phyloP scores from a whole-genome alignment of 73 alveolate genomes.

The Paramecium pentaurelia region DNA sequence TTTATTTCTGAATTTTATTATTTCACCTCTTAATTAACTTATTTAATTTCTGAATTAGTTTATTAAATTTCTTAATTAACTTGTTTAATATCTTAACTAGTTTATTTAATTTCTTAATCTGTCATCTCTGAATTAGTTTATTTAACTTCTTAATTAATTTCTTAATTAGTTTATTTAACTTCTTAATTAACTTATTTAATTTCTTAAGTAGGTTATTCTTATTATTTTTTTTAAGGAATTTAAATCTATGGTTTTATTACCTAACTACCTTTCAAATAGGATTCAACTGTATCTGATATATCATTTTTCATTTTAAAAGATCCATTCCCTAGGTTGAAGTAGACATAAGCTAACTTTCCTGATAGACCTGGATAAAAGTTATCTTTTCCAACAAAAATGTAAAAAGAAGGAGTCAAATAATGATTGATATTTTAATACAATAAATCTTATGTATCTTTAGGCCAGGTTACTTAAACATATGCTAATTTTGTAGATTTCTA shows the following conservation, averaged over 20 bases:
- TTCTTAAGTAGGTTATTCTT: not conserved
- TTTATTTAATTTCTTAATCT: not conserved
- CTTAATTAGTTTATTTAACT: no score
- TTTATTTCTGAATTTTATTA: not conserved
- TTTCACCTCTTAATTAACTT: not conserved
- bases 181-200: not conserved
- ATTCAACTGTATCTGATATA: not conserved
- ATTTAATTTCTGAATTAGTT: no score
- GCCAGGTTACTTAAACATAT: not conserved
- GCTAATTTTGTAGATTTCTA: not conserved
- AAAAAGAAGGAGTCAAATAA: not conserved
- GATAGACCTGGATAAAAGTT: not conserved
- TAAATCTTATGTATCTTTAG: not conserved
- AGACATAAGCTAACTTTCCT: not conserved
- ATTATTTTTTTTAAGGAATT: not conserved
- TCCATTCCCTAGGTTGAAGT: not conserved
- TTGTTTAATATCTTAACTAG: no score
- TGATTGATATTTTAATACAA: not conserved
- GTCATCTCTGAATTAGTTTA: no score
- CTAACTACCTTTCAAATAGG: not conserved
- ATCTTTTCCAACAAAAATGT: conserved; percentile 18
- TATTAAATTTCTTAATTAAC: no score
- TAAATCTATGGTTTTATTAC: not conserved
- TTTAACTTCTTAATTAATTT: no score
- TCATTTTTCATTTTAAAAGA: not conserved